Conservation (phyloP, 805 yeast genomes). For the Pichia sporocuriosa region DNA sequence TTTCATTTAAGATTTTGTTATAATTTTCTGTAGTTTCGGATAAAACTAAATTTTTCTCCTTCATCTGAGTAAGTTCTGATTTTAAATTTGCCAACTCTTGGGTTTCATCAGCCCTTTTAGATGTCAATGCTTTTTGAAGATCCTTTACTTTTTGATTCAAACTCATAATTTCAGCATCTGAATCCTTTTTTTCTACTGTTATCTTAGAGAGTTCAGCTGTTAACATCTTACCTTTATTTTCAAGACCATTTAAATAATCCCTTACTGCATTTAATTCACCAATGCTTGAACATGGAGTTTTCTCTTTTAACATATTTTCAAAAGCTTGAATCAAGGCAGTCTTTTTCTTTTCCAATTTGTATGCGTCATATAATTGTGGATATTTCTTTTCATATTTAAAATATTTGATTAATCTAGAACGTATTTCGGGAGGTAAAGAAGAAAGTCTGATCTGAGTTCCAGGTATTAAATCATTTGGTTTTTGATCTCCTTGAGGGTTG, state of each 20-base stretch:
- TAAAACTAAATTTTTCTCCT: not conserved
- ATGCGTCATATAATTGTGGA: slow-evolving; percentile 78
- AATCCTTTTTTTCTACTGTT: slow-evolving; percentile 19
- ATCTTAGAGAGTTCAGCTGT: slow-evolving; percentile 57
- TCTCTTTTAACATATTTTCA: slow-evolving; percentile 66
- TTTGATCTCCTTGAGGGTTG: not conserved
- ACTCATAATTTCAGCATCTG: slow-evolving; percentile 13
- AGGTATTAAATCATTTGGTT: slow-evolving; percentile 10
- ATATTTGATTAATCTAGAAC: slow-evolving; percentile 63
- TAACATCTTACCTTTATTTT: slow-evolving; percentile 52
- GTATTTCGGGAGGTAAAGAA: slow-evolving; percentile 51
- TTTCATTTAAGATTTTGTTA: not conserved
- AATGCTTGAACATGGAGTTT: slow-evolving; percentile 74
- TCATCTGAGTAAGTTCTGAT: not conserved
- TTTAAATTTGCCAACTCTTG: slow-evolving; percentile 13
- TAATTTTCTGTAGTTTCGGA: not conserved
- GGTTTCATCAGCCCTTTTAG: slow-evolving; percentile 28
- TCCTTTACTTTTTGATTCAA: slow-evolving; percentile 13
- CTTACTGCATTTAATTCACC: slow-evolving; percentile 64
- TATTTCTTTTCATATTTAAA: slow-evolving; percentile 86
- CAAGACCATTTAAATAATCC: slow-evolving; percentile 60
- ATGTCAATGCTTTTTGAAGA: slow-evolving; percentile 12
- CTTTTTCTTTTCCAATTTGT: slow-evolving; percentile 70
- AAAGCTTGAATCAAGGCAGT: slow-evolving; percentile 51
- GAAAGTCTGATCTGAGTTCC: slow-evolving; percentile 29